phyloP scores from a whole-genome alignment of 2,329 filamentous ascomycete genomes.

The Lasiodiplodia gonubiensis region DNA sequence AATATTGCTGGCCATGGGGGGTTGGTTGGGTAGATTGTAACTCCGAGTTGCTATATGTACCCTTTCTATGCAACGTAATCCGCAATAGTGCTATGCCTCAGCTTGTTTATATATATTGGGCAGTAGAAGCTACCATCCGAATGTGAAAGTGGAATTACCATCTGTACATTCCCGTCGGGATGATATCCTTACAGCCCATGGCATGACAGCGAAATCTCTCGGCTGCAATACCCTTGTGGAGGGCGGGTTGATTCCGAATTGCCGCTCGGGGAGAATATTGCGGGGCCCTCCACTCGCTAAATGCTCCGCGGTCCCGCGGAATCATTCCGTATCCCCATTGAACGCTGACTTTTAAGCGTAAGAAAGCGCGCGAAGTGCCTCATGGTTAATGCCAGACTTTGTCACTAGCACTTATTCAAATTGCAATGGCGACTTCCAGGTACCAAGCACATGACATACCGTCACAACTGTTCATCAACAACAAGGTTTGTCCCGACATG shows the following conservation, averaged over 20 bases:
- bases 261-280: neutral
- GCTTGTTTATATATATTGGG: too few relatives aligned
- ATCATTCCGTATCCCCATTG: neutral
- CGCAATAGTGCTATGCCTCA: too few relatives aligned
- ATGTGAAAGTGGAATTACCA: too few relatives aligned
- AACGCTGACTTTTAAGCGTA: neutral
- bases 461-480: slow-evolving; percentile 18
- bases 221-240: neutral
- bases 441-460: neutral
- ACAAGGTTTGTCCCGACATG: neutral
- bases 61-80: too few relatives aligned
- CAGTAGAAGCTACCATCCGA: too few relatives aligned
- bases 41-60: too few relatives aligned
- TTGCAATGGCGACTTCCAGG: neutral
- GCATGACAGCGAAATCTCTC: too few relatives aligned
- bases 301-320: neutral
- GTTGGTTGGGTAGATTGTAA: too few relatives aligned
- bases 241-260: neutral
- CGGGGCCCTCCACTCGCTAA: neutral
- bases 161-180: too few relatives aligned
- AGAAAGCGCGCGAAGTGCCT: neutral
- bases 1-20: too few relatives aligned
- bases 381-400: neutral
- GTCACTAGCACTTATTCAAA: neutral
- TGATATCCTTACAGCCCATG: too few relatives aligned